These are phyloP conservation scores for Penicillium sclerotigenum DNA, from an alignment of 2,329 filamentous ascomycete species.

Conservation along the genomic window DNA sequence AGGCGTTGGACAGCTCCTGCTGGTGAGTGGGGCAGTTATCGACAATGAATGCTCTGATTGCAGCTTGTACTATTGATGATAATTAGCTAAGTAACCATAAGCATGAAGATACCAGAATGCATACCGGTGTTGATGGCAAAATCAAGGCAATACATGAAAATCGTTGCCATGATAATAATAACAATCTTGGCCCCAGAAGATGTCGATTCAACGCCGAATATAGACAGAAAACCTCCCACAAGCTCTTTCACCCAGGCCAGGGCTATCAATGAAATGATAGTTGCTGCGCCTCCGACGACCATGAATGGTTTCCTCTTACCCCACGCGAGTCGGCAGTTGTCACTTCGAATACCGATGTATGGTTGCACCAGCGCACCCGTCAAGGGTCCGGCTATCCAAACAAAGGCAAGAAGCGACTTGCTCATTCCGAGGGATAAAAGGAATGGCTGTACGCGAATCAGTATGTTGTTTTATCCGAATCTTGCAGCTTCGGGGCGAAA, in stretches of 20 bases:
- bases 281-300: slow-evolving; percentile 65
- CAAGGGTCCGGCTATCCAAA: slow-evolving; percentile 80
- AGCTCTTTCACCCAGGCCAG: slow-evolving; percentile 73
- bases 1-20: slow-evolving; percentile 89
- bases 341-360: slow-evolving; percentile 76
- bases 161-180: slow-evolving; percentile 74
- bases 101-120: not conserved
- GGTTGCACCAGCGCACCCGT: slow-evolving; percentile 77
- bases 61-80: slow-evolving; percentile 68
- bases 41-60: slow-evolving; percentile 66
- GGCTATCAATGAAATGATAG: slow-evolving; percentile 64
- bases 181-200: slow-evolving; percentile 62
- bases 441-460: slow-evolving; percentile 54
- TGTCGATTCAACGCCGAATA: slow-evolving; percentile 69
- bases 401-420: slow-evolving; percentile 77
- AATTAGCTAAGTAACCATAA: not conserved
- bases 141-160: slow-evolving; percentile 86
- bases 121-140: slow-evolving; percentile 90
- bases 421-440: slow-evolving; percentile 75
- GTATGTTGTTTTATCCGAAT: not conserved
- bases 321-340: slow-evolving; percentile 71
- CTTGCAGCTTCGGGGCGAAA: not conserved
- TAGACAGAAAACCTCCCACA: slow-evolving; percentile 61
- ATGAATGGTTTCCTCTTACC: slow-evolving; percentile 81
- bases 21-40: slow-evolving; percentile 90